A percentile compares a stretch with the other conserved stretches of the same genome.
phyloP scores from a whole-genome alignment of 1,284 basidiomycete species.

The Athelia sp. region DNA sequence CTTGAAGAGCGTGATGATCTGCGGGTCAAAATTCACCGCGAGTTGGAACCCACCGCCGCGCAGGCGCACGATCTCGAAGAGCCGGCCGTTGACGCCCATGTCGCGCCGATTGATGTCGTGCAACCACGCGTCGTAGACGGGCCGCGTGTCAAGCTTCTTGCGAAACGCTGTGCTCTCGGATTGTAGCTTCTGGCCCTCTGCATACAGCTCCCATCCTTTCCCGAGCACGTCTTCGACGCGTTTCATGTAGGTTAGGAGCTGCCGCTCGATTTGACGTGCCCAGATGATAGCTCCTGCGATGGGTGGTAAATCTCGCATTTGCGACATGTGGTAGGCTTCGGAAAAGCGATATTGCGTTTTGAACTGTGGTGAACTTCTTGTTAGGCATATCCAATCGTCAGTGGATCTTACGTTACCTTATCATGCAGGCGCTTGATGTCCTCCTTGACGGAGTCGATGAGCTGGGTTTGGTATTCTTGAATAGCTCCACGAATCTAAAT shows the following conservation, averaged over 20 bases:
- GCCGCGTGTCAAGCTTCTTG: conserved; percentile 91
- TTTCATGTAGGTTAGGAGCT: conserved; percentile 96
- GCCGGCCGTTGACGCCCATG: conserved; percentile 88
- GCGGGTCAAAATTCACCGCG: conserved; percentile 95
- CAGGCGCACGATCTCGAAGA: conserved; percentile 91
- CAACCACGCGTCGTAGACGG: conserved; percentile 95
- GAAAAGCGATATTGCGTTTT: conserved; percentile 94
- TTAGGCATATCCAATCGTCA: conserved; percentile 8
- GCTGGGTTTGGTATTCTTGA: conserved; percentile 97
- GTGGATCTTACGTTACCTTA: conserved; percentile 51
- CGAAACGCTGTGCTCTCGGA: conserved; percentile 90
- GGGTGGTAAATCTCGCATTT: conserved; percentile 95
- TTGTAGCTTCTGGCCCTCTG: conserved; percentile 97
- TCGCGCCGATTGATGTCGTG: conserved; percentile 91
- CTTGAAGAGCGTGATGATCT: conserved; percentile 98
- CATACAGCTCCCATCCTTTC: conserved; percentile 97
- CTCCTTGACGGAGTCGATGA: conserved; percentile 97
- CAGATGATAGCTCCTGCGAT: conserved; percentile 98
- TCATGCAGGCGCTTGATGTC: conserved; percentile 95
- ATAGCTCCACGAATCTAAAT: conserved; percentile 89
- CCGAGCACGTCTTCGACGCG: conserved; percentile 98
- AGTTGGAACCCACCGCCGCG: conserved; percentile 82
- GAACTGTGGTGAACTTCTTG: conserved; percentile 50
- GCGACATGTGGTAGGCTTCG: conserved; percentile 96
- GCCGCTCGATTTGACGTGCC: conserved; percentile 97